These are phyloP conservation scores for Choiromyces venosus DNA, from an alignment of 495 filamentous ascomycete genomes.

Conservation along the genomic window DNA sequence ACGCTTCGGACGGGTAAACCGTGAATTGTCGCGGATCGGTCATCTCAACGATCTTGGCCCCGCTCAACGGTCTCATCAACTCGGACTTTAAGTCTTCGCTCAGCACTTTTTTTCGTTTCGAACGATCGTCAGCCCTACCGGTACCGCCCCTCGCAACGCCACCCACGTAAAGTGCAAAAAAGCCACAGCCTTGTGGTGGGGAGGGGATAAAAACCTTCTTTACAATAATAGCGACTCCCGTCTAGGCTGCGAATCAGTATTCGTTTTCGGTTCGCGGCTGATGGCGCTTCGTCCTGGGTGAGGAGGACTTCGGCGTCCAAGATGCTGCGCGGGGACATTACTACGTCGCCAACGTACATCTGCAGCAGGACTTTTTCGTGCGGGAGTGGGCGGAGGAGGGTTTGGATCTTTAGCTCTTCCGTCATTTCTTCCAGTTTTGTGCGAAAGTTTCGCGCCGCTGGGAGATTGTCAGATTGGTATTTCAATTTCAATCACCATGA, in stretches of 20 bases:
- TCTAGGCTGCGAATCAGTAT: conserved; percentile 5
- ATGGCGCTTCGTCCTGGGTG: not conserved
- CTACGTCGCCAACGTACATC: conserved; percentile 5
- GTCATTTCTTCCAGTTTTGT: not conserved
- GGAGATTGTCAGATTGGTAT: not conserved
- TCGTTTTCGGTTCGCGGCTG: not conserved
- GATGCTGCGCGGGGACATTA: not conserved
- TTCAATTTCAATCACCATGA: not conserved
- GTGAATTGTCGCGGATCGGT: not conserved
- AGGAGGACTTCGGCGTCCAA: conserved; percentile 2
- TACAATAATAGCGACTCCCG: conserved; percentile 3
- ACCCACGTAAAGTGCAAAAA: not conserved
- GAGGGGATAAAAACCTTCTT: not conserved
- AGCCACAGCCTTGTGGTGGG: not conserved
- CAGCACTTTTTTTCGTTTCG: not conserved
- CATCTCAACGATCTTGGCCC: conserved; percentile 3
- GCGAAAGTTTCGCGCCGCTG: not conserved
- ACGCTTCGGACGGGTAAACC: not conserved
- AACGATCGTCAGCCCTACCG: not conserved
- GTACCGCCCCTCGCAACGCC: not conserved
- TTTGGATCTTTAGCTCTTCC: not conserved
- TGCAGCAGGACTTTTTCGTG: not conserved
- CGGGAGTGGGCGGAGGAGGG: not conserved
- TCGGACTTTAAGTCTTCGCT: not conserved
- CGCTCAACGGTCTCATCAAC: not conserved